Conservation (phyloP, 2,329 filamentous ascomycete species). For the Leptoxyphium fumago region DNA sequence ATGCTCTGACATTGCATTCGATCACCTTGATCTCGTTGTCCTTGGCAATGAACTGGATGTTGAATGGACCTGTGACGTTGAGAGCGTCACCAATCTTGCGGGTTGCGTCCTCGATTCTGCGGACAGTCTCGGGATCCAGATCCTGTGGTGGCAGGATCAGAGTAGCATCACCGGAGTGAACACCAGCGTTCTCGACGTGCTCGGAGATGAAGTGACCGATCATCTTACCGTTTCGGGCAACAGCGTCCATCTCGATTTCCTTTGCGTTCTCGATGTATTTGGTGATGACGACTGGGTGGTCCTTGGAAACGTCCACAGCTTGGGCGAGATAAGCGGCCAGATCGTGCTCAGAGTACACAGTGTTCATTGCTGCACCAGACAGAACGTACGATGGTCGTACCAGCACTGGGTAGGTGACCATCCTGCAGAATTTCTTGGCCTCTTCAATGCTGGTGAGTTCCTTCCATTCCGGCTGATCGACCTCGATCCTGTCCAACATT, state of each 20-base stretch:
- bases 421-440: conserved; percentile 71
- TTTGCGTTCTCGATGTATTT: conserved; percentile 99
- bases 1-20: conserved; percentile 94
- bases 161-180: conserved; percentile 95
- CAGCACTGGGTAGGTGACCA: conserved; percentile 82
- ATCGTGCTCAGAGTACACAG: conserved; percentile 91
- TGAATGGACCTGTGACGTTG: conserved; percentile 92
- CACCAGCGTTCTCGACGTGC: conserved; percentile 96
- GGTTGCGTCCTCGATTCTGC: conserved; percentile 85
- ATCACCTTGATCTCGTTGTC: conserved; percentile 99
- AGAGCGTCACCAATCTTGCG: conserved; percentile 86
- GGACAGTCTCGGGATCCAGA: conserved; percentile 73
- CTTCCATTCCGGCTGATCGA: conserved; percentile 97
- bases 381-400: conserved; percentile 94
- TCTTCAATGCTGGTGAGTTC: conserved; percentile 91
- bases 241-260: conserved; percentile 99
- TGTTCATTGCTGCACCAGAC: conserved; percentile 97
- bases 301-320: conserved; percentile 81
- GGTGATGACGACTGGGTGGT: conserved; percentile 94
- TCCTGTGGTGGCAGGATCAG: conserved; percentile 91
- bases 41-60: conserved; percentile 99
- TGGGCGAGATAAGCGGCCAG: conserved; percentile 78
- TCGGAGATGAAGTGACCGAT: conserved; percentile 96
- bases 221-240: conserved; percentile 77
- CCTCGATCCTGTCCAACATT: conserved; percentile 86